These are phyloP conservation scores for Tetracladium maxilliforme DNA, from an alignment of 2,329 filamentous ascomycete genomes.

Conservation along the genomic window DNA sequence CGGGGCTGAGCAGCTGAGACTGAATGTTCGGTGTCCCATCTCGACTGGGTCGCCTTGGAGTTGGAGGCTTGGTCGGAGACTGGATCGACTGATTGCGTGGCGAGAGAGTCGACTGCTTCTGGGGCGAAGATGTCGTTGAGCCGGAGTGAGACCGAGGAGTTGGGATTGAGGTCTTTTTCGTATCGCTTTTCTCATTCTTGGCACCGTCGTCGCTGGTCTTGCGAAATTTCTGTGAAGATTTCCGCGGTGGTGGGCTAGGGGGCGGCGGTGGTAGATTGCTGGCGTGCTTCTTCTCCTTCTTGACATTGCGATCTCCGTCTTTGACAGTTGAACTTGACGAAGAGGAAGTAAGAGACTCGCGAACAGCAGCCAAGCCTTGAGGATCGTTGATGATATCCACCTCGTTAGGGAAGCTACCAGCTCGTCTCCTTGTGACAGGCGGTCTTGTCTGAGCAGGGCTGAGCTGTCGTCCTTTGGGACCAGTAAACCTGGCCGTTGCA, in stretches of 20 bases:
- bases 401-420: constrained; percentile 38
- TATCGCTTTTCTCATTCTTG: constrained; percentile 26
- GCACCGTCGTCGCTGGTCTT: constrained; percentile 51
- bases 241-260: constrained; percentile 46
- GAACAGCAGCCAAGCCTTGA: constrained; percentile 47
- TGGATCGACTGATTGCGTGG: too few species aligned
- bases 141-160: too few species aligned
- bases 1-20: too few species aligned
- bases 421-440: constrained; percentile 42
- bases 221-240: constrained; percentile 54
- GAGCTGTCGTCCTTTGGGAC: constrained; percentile 30
- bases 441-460: constrained; percentile 42
- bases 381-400: constrained; percentile 30
- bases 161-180: too few species aligned
- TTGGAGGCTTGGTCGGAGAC: too few species aligned
- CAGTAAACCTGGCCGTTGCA: constrained; percentile 20
- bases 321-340: constrained; percentile 58
- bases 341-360: constrained; percentile 57
- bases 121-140: too few species aligned
- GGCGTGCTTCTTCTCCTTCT: constrained; percentile 27
- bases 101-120: too few species aligned
- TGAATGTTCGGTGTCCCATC: too few species aligned
- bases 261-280: constrained; percentile 31
- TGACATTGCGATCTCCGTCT: constrained; percentile 18
- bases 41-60: too few species aligned